These are phyloP conservation scores for Nemania sp. DNA, from an alignment of 2,329 filamentous ascomycete species.

Conservation along the genomic window DNA sequence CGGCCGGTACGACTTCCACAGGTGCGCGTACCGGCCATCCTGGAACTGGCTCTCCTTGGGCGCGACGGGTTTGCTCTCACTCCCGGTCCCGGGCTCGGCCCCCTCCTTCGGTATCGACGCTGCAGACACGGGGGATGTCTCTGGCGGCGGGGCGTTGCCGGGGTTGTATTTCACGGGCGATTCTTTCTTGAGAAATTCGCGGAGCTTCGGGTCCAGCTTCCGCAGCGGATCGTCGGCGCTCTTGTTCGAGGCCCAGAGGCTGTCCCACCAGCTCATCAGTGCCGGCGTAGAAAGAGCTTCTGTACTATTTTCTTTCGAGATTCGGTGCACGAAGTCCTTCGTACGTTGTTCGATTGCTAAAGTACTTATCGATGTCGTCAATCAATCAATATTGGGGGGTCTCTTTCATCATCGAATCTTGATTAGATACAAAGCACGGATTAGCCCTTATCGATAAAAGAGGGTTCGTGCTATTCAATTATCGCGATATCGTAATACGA, in stretches of 20 bases:
- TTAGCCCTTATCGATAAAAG: conserved; percentile 23
- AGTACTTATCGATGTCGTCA: too few species aligned
- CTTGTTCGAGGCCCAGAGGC: conserved; percentile 54
- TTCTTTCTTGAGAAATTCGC: conserved; percentile 83
- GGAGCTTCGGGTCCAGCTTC: conserved; percentile 80
- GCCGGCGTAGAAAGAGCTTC: not conserved
- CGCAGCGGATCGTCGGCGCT: conserved; percentile 66
- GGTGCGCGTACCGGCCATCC: conserved; percentile 73
- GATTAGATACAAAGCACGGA: not conserved
- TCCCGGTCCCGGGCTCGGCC: not conserved
- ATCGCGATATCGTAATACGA: conserved; percentile 5
- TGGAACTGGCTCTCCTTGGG: conserved; percentile 59
- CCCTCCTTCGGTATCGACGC: not conserved
- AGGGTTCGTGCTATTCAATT: too few species aligned
- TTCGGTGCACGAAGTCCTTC: too few species aligned
- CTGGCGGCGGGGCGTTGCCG: conserved; percentile 29
- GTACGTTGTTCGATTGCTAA: too few species aligned
- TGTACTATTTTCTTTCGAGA: not conserved
- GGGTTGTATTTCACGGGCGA: conserved; percentile 70
- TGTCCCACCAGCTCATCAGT: conserved; percentile 63
- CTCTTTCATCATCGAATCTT: not conserved
- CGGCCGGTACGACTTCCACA: conserved; percentile 91
- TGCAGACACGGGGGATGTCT: not conserved
- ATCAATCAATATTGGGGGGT: too few species aligned
- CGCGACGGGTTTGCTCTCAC: conserved; percentile 40